Evolutionary conservation across 805 yeast genomes (phyloP).

Genomic region (Barnettozyma sucrosica): DNA sequence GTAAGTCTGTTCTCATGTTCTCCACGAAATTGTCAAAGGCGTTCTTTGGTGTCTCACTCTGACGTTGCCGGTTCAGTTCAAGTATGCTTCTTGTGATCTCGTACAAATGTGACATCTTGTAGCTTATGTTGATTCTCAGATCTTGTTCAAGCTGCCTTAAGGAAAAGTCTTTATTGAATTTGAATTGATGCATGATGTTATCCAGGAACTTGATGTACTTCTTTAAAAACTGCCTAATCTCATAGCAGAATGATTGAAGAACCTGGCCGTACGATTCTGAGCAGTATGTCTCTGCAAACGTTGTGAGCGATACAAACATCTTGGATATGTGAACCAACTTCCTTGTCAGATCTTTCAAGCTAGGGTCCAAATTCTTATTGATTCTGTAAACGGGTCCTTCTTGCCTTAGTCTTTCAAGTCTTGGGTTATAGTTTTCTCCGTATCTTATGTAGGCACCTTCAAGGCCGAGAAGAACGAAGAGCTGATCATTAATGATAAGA

Average conservation of each 20-base stretch:
- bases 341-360: slow-evolving; percentile 64
- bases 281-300: slow-evolving; percentile 58
- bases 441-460: slow-evolving; percentile 78
- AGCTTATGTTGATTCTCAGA: slow-evolving; percentile 31
- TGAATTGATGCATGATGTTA: slow-evolving; percentile 49
- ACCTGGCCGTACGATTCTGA: slow-evolving; percentile 57
- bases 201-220: slow-evolving; percentile 31
- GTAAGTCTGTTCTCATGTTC: slow-evolving; percentile 32
- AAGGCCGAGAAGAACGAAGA: slow-evolving; percentile 60
- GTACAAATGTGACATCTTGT: slow-evolving; percentile 48
- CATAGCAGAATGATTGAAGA: slow-evolving; percentile 64
- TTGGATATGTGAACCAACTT: slow-evolving; percentile 58
- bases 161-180: slow-evolving; percentile 44
- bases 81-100: slow-evolving; percentile 50
- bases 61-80: slow-evolving; percentile 37
- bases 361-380: slow-evolving; percentile 65
- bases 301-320: slow-evolving; percentile 48
- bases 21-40: slow-evolving; percentile 40
- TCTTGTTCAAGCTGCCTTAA: slow-evolving; percentile 54
- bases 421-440: slow-evolving; percentile 53
- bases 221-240: slow-evolving; percentile 42
- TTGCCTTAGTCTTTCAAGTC: slow-evolving; percentile 34
- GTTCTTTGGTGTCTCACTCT: slow-evolving; percentile 26
- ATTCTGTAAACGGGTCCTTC: slow-evolving; percentile 73
- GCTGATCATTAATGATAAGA: slow-evolving; percentile 60